A percentile compares a stretch with the other conserved stretches of the same genome.
phyloP scores from a whole-genome alignment of 2,329 filamentous ascomycete species.

The Colletotrichum graminicola region DNA sequence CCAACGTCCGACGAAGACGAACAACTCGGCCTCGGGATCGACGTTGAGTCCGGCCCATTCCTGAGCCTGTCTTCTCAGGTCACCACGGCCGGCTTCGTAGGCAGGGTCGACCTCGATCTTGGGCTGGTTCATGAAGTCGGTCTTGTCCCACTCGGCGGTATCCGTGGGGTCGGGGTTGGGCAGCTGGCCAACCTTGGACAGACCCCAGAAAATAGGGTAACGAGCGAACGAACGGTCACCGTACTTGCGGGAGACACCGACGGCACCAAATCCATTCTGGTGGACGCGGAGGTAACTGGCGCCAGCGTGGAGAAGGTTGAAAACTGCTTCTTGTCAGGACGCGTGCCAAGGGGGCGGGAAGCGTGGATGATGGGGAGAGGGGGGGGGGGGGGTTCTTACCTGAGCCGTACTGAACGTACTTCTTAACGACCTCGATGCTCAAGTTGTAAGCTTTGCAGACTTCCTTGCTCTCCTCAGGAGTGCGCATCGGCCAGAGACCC shows the following conservation, averaged over 20 bases:
- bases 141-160: constrained; percentile 69
- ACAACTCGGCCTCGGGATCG: constrained; percentile 71
- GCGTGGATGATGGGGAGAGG: no score
- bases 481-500: constrained; percentile 76
- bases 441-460: constrained; percentile 76
- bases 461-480: constrained; percentile 70
- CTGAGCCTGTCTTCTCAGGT: constrained; percentile 71
- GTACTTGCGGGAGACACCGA: constrained; percentile 77
- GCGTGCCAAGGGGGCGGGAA: not conserved
- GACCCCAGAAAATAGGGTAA: constrained; percentile 78
- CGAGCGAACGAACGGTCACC: constrained; percentile 74
- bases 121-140: constrained; percentile 61
- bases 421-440: constrained; percentile 65
- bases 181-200: constrained; percentile 71
- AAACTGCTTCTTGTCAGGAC: constrained; percentile 55
- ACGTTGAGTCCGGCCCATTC: constrained; percentile 75
- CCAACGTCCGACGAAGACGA: constrained; percentile 78
- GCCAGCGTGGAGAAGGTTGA: constrained; percentile 76
- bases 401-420: constrained; percentile 76
- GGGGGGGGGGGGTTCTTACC: constrained; percentile 18
- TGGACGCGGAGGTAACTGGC: constrained; percentile 75
- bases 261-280: constrained; percentile 76
- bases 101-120: constrained; percentile 65
- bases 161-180: constrained; percentile 76
- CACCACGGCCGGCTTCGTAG: constrained; percentile 66